Conservation (phyloP, 768 basidiomycete species). For the Peribolospora baueri region DNA sequence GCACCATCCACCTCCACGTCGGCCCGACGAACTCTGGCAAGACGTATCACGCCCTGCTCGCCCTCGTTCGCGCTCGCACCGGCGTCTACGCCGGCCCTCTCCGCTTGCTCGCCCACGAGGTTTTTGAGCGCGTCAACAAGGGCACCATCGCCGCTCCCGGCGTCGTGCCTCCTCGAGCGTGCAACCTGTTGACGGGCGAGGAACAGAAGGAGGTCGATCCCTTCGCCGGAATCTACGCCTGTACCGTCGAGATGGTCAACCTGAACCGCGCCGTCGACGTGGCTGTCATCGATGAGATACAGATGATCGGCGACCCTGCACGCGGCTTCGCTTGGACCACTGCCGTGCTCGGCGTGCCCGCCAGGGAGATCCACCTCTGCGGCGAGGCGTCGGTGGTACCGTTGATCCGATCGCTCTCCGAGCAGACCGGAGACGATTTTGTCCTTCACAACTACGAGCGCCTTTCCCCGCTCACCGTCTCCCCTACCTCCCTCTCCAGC, state of each 20-base stretch:
- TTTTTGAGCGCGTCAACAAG: slow-evolving; percentile 69
- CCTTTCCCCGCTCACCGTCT: slow-evolving; percentile 55
- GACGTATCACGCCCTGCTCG: slow-evolving; percentile 74
- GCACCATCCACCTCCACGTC: slow-evolving; percentile 80
- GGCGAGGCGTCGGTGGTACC: slow-evolving; percentile 82
- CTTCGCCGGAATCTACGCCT: slow-evolving; percentile 37
- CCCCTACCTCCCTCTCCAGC: slow-evolving; percentile 35
- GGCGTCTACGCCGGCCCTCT: slow-evolving; percentile 83
- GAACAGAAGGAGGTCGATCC: slow-evolving; percentile 47
- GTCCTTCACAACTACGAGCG: slow-evolving; percentile 62
- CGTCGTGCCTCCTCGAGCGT: slow-evolving; percentile 24
- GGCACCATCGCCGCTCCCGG: slow-evolving; percentile 49
- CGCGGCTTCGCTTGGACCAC: slow-evolving; percentile 63
- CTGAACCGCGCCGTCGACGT: slow-evolving; percentile 32
- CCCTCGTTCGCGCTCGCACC: slow-evolving; percentile 43
- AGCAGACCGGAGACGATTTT: slow-evolving; percentile 56
- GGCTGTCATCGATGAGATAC: slow-evolving; percentile 88
- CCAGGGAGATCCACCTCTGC: slow-evolving; percentile 72
- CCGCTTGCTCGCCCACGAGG: slow-evolving; percentile 79
- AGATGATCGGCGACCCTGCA: slow-evolving; percentile 60
- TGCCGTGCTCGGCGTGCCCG: slow-evolving; percentile 50
- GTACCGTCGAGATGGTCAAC: slow-evolving; percentile 81
- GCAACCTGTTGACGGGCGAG: slow-evolving; percentile 81
- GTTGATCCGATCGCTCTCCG: slow-evolving; percentile 42
- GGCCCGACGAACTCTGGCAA: slow-evolving; percentile 97